Conservation (phyloP, 176 grass and related monocot species). For the Hordeum marinum region DNA sequence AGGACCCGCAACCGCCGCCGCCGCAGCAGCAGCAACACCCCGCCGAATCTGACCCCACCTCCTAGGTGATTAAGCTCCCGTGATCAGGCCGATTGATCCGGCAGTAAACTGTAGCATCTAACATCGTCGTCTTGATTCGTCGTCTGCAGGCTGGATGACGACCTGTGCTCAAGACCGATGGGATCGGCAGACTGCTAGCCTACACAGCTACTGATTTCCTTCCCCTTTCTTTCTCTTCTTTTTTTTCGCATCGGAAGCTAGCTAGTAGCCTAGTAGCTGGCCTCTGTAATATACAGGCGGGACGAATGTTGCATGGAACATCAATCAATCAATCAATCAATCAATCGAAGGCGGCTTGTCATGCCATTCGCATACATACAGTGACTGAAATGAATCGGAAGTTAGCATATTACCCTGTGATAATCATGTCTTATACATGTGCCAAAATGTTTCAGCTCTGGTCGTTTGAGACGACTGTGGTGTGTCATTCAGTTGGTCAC, state of each 20-base stretch:
- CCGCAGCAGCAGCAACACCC: not conserved
- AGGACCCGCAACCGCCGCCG: not conserved
- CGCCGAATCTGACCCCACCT: not conserved
- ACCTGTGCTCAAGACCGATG: not conserved
- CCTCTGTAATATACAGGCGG: conserved; percentile 6
- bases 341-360: too few species aligned
- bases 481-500: not conserved
- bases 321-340: not conserved
- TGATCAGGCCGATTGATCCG: not conserved
- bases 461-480: not conserved
- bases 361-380: not conserved
- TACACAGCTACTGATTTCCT: not conserved
- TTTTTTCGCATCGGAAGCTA: not conserved
- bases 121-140: not conserved
- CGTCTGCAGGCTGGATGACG: conserved; percentile 14
- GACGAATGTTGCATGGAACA: not conserved
- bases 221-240: not conserved
- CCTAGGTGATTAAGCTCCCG: not conserved
- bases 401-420: not conserved
- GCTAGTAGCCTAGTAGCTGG: not conserved
- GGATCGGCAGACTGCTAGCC: not conserved
- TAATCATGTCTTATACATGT: not conserved
- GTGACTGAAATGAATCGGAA: not conserved
- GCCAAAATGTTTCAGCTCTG: not conserved
- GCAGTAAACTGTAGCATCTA: not conserved